A percentile compares a stretch with the other conserved stretches of the same genome.
Conservation (phyloP, 306 rosid genomes). For the Bauhinia variegata region DNA sequence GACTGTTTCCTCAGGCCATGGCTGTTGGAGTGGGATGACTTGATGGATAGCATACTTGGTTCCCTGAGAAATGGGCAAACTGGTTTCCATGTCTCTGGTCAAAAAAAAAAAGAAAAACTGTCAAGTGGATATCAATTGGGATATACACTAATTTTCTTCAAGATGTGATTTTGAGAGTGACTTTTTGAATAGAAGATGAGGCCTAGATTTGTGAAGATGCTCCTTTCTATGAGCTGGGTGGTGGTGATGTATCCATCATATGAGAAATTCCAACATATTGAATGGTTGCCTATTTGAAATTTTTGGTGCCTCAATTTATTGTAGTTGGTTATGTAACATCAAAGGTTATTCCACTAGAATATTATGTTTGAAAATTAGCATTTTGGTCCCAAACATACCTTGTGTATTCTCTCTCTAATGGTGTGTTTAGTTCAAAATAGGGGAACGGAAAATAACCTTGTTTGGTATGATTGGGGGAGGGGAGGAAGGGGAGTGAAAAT, state of each 20-base stretch:
- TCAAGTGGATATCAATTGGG: conserved; percentile 33
- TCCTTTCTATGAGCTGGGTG: conserved; percentile 8
- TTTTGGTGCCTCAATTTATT: background rate
- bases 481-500: too few relatives aligned
- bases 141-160: conserved; percentile 32
- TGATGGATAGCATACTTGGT: conserved; percentile 33
- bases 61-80: background rate
- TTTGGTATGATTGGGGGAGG: too few relatives aligned
- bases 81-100: conserved; percentile 30
- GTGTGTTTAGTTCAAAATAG: too few relatives aligned
- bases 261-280: conserved; percentile 4
- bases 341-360: too few relatives aligned
- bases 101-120: too few relatives aligned
- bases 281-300: conserved; percentile 34
- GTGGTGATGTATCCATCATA: conserved; percentile 19
- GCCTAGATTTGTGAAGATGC: conserved; percentile 26
- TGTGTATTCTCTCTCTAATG: too few relatives aligned
- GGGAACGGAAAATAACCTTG: too few relatives aligned
- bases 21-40: conserved; percentile 5
- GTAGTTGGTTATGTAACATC: background rate
- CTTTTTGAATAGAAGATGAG: conserved; percentile 13
- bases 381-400: too few relatives aligned
- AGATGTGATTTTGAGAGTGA: conserved; percentile 25
- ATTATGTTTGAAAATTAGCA: too few relatives aligned
- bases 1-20: background rate